phyloP scores from a whole-genome alignment of 106 monocot genomes.

The Dioscorea alata region DNA sequence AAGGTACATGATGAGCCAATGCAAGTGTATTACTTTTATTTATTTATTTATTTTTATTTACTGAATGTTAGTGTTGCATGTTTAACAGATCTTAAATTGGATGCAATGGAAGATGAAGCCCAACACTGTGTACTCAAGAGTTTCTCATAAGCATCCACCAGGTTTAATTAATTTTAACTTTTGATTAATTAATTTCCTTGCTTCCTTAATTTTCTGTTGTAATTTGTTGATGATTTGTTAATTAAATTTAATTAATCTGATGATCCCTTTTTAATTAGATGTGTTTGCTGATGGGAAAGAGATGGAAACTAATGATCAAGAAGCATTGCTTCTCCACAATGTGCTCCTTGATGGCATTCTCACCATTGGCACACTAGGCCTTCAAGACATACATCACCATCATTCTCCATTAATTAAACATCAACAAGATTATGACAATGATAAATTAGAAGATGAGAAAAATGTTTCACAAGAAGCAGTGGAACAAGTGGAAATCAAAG shows the following conservation, averaged over 20 bases:
- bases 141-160: conserved; percentile 9
- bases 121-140: conserved; percentile 6
- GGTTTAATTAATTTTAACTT: not conserved
- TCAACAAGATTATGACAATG: not conserved
- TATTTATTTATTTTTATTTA: no score
- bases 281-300: not conserved
- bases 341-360: conserved; percentile 11
- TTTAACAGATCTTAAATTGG: conserved; percentile 21
- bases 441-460: not conserved
- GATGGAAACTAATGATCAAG: not conserved
- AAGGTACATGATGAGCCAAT: no score
- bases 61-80: no score
- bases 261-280: not conserved
- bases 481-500: not conserved
- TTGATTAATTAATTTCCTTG: not conserved
- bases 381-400: conserved; percentile 1
- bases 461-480: not conserved
- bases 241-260: no score
- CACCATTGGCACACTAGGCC: conserved; percentile 26
- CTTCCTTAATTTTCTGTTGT: no score
- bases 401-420: not conserved
- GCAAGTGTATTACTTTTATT: no score
- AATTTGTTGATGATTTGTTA: not conserved
- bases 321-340: conserved; percentile 16
- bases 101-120: conserved; percentile 14